phyloP scores from a whole-genome alignment of 202 grass and related monocot species.

The Brachypodium distachyon region DNA sequence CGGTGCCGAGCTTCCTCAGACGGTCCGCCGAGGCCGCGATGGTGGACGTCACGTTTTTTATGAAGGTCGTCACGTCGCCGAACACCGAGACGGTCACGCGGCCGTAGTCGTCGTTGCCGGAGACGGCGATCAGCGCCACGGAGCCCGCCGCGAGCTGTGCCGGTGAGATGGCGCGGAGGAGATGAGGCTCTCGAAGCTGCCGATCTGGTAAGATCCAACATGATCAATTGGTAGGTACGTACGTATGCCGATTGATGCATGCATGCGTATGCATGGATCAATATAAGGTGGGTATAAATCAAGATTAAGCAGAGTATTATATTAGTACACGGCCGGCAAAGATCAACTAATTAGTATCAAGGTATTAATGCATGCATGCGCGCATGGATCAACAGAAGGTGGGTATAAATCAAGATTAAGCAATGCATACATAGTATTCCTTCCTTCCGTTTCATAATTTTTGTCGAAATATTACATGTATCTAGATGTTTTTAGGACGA shows the following conservation, averaged over 20 bases:
- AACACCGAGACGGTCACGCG: neutral
- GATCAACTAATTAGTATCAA: too few species aligned
- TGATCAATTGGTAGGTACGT: neutral
- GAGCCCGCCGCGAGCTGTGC: neutral
- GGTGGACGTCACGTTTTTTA: neutral
- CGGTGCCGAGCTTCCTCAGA: neutral
- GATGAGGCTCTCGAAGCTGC: neutral
- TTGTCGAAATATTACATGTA: too few species aligned
- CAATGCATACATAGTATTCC: too few species aligned
- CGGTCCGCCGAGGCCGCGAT: neutral
- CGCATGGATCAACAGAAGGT: too few species aligned
- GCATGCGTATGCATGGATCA: neutral
- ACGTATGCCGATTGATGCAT: neutral
- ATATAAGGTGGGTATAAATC: too few species aligned
- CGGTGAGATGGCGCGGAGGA: neutral
- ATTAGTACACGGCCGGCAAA: too few species aligned
- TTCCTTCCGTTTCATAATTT: too few species aligned
- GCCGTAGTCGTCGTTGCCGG: neutral
- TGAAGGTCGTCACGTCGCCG: neutral
- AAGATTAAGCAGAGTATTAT: too few species aligned
- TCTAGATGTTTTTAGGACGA: too few species aligned
- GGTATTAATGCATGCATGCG: too few species aligned
- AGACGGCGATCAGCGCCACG: neutral
- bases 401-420: too few species aligned
- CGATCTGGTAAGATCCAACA: too few species aligned